Conservation (phyloP, 805 yeast species). For the Kluyveromyces siamensis region DNA sequence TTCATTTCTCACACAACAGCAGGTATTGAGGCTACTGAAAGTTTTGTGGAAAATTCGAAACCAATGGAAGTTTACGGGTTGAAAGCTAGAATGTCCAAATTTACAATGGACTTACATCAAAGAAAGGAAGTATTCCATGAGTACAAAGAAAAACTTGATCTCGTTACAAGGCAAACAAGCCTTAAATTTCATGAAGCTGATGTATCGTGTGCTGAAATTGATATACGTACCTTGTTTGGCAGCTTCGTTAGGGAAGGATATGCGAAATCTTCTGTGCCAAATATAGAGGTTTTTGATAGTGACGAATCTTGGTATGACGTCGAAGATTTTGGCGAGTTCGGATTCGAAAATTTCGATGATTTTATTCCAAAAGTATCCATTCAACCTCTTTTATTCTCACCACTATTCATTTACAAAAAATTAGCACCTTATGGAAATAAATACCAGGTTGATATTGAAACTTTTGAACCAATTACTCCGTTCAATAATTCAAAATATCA, state of each 20-base stretch:
- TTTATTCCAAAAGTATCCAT: constrained; percentile 38
- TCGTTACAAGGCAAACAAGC: constrained; percentile 39
- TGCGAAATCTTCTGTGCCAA: background rate
- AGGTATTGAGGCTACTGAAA: constrained; percentile 27
- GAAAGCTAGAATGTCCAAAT: constrained; percentile 47
- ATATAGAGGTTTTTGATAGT: constrained; percentile 37
- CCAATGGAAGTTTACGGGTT: constrained; percentile 55
- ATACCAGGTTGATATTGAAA: constrained; percentile 31
- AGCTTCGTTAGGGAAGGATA: constrained; percentile 29
- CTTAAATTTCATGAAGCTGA: constrained; percentile 63
- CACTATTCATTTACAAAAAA: constrained; percentile 60
- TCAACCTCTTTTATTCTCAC: constrained; percentile 56
- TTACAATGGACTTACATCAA: constrained; percentile 62
- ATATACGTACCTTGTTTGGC: constrained; percentile 49
- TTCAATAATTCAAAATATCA: constrained; percentile 53
- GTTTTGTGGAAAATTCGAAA: constrained; percentile 9
- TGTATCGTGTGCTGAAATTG: constrained; percentile 45
- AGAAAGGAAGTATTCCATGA: constrained; percentile 39
- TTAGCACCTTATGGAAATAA: constrained; percentile 44
- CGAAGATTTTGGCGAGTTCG: constrained; percentile 53
- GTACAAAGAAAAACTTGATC: constrained; percentile 38
- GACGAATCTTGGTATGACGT: constrained; percentile 55
- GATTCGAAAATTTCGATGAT: constrained; percentile 31
- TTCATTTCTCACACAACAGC: constrained; percentile 67
- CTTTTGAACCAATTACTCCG: constrained; percentile 31